Evolutionary conservation across 345 rosid genomes (phyloP).

Genomic region (Reutealis trisperma): DNA sequence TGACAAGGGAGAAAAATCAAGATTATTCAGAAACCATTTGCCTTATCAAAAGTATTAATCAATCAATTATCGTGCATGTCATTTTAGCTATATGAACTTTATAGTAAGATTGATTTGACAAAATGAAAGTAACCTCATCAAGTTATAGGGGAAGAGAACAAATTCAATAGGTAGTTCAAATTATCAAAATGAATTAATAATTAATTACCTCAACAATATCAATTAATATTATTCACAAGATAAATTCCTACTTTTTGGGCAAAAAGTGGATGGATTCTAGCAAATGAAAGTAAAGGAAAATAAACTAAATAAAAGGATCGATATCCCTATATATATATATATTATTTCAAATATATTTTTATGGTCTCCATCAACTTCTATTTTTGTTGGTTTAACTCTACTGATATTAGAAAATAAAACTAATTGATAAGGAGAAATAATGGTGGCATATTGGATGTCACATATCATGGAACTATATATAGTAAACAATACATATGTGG

Average conservation of each 20-base stretch:
- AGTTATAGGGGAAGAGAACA: not conserved
- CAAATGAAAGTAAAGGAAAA: not conserved
- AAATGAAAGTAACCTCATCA: not conserved
- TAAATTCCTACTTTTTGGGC: not conserved
- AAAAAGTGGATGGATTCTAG: conserved; percentile 12
- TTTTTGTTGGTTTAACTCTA: not conserved
- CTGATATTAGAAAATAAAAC: too few relatives aligned
- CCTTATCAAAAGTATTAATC: not conserved
- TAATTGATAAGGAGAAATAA: too few relatives aligned
- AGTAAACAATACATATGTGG: too few relatives aligned
- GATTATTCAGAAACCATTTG: too few relatives aligned
- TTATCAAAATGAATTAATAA: not conserved
- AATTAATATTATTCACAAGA: not conserved
- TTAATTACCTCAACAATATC: too few relatives aligned
- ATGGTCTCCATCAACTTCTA: not conserved
- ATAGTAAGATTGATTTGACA: not conserved
- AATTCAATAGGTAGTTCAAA: not conserved
- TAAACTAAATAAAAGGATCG: not conserved
- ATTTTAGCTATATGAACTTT: not conserved
- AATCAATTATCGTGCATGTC: not conserved
- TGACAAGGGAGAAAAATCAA: not conserved
- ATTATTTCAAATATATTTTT: not conserved
- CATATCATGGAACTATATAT: not conserved
- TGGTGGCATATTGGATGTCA: conserved; percentile 11
- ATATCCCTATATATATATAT: not conserved